phyloP scores from a whole-genome alignment of 2,329 filamentous ascomycete species.

The Niveomyces coronatus region DNA sequence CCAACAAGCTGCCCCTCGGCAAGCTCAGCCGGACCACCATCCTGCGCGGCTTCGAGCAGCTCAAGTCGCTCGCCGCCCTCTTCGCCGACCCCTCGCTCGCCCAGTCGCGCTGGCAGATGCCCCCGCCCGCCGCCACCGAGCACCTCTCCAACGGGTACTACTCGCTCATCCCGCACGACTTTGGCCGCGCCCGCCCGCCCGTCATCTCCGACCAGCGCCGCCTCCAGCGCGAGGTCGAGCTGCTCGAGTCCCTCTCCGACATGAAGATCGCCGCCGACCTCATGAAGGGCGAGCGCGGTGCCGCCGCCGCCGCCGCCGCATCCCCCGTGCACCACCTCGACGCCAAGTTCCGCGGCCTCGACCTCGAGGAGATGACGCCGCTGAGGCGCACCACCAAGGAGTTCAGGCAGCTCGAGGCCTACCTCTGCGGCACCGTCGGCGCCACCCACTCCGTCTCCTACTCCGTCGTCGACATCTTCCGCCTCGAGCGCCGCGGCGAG shows the following conservation, averaged over 20 bases:
- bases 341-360: conserved; percentile 59
- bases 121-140: conserved; percentile 37
- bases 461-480: conserved; percentile 65
- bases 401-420: conserved; percentile 53
- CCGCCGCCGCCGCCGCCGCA: conserved; percentile 31
- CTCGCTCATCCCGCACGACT: conserved; percentile 70
- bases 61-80: conserved; percentile 64
- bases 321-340: conserved; percentile 57
- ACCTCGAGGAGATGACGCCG: conserved; percentile 66
- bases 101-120: conserved; percentile 28
- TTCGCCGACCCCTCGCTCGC: conserved; percentile 45
- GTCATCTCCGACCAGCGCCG: conserved; percentile 45
- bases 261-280: conserved; percentile 76
- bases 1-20: conserved; percentile 69
- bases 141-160: conserved; percentile 69
- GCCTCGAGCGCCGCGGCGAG: conserved; percentile 68
- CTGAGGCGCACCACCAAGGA: conserved; percentile 50
- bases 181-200: conserved; percentile 64
- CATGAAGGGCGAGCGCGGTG: conserved; percentile 52
- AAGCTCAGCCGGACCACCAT: conserved; percentile 77
- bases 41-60: conserved; percentile 59
- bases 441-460: conserved; percentile 53
- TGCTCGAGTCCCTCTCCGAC: conserved; percentile 71
- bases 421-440: conserved; percentile 58
- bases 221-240: conserved; percentile 67